Conservation (phyloP, 2,329 filamentous ascomycete genomes). For the Tolypocladium tundrense region DNA sequence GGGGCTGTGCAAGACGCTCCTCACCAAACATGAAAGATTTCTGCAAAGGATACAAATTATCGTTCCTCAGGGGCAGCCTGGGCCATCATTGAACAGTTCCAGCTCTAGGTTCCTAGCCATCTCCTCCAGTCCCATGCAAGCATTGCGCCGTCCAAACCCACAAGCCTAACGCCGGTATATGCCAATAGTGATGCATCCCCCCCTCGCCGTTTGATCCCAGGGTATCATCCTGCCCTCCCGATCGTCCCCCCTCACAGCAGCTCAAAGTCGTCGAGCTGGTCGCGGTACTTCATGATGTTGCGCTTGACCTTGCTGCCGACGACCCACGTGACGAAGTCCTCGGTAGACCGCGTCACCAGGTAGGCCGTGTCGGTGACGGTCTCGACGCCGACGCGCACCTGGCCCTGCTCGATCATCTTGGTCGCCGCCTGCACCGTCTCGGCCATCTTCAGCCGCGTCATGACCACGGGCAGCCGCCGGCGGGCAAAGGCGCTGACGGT, state of each 20-base stretch:
- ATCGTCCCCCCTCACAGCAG: slow-evolving; percentile 46
- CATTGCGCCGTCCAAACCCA: not conserved
- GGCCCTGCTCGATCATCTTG: slow-evolving; percentile 87
- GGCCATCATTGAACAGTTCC: not conserved
- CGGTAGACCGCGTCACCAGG: slow-evolving; percentile 77
- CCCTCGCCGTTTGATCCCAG: not conserved
- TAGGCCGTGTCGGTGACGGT: slow-evolving; percentile 85
- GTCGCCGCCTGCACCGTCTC: slow-evolving; percentile 78
- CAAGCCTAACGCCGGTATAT: not conserved
- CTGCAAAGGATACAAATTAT: not conserved
- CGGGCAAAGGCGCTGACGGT: slow-evolving; percentile 86
- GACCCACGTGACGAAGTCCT: slow-evolving; percentile 95
- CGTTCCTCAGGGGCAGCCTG: not conserved
- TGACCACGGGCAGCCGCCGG: slow-evolving; percentile 74
- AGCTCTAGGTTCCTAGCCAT: not conserved
- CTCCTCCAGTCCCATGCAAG: not conserved
- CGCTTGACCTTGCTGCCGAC: slow-evolving; percentile 95
- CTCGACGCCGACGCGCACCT: slow-evolving; percentile 84
- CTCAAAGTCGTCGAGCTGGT: slow-evolving; percentile 94
- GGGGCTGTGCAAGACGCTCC: not conserved
- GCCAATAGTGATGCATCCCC: not conserved
- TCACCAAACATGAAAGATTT: no score
- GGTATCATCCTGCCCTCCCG: not conserved
- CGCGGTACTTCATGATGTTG: slow-evolving; percentile 88
- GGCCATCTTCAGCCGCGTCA: slow-evolving; percentile 85